Evolutionary conservation across 2,329 filamentous ascomycete genomes (phyloP), one percentile per base, ranked within the genome.

Genomic region (Ceratocystis diversiconidia): DNA sequence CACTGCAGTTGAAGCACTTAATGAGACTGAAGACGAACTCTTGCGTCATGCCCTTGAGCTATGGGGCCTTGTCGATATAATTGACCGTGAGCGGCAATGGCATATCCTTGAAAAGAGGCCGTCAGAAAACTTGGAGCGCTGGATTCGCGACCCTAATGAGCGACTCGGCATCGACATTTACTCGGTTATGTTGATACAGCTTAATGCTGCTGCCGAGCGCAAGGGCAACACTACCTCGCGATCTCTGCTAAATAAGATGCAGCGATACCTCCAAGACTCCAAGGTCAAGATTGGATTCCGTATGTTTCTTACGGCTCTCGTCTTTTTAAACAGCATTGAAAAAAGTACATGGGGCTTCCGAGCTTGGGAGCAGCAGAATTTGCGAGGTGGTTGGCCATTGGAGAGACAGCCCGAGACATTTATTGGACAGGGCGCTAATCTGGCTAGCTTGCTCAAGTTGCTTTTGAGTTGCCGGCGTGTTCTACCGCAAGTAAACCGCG

Each of bases 331-430:
- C 70, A 85, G 83, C 69, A 77, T 86, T 15, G 85, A 87, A 71
- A 87, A 86, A 74, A 84, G 83, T 0, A 86, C 84, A 0, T 87
- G 84, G 85, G 81, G 82, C 0, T 86, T 86, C 74, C 85, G 85
- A 68, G 83, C 82, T 1, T 87, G 84, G 83, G 83, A 86, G 70
- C 82, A 86, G 71, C 79, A 83, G 65, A 80, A 81, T 62, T 78
- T 85, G 30, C 78, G 81, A 1, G 78, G 79, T 0, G 78, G 79
- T 55, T 87, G 84, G 84, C 85, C 85, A 3, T 76, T 87, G 2
- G 82, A 84, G 70, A 73, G 76, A 46, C 79, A 80, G 6, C 84
- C 84, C 0, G 74, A 76, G 62, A 76, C 77, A 62, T 87, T 82
- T 70, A 81, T 82, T 0, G 78, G 80, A 65, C 83, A 86, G 69